Evolutionary conservation across 768 basidiomycete species (phyloP).

Genomic region (Kwoniella sp.): DNA sequence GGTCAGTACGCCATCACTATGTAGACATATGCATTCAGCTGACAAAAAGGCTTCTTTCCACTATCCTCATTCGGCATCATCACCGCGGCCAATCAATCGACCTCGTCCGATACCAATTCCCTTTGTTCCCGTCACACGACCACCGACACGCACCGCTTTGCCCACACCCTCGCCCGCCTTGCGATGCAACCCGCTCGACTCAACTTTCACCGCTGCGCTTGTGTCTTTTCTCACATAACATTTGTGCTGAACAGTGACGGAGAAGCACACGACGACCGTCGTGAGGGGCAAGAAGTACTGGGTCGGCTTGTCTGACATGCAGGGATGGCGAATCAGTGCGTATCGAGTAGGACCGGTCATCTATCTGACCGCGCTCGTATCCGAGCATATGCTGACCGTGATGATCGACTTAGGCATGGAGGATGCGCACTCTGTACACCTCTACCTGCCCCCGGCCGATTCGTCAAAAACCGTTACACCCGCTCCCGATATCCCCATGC

Average conservation of each 20-base stretch:
- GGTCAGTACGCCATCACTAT: slow-evolving; percentile 20
- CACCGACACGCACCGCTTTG: too few relatives aligned
- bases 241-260: slow-evolving; percentile 53
- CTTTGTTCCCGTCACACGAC: slow-evolving; percentile 19
- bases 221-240: too few relatives aligned
- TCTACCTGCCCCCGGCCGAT: slow-evolving; percentile 56
- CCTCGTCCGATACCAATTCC: too few relatives aligned
- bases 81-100: too few relatives aligned
- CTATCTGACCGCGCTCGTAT: neutral
- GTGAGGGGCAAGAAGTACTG: slow-evolving; percentile 48
- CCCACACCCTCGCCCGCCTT: too few relatives aligned
- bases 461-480: slow-evolving; percentile 16
- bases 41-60: too few relatives aligned
- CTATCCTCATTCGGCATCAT: too few relatives aligned
- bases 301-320: slow-evolving; percentile 91
- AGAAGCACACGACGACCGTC: slow-evolving; percentile 62
- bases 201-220: neutral
- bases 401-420: slow-evolving; percentile 72
- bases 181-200: too few relatives aligned
- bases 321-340: slow-evolving; percentile 98
- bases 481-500: slow-evolving; percentile 31
- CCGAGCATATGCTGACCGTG: neutral
- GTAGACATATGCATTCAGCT: too few relatives aligned
- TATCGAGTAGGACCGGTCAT: slow-evolving; percentile 34
- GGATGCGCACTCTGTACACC: slow-evolving; percentile 77